Conservation (phyloP, 495 filamentous ascomycete genomes). For the Letharia lupina region DNA sequence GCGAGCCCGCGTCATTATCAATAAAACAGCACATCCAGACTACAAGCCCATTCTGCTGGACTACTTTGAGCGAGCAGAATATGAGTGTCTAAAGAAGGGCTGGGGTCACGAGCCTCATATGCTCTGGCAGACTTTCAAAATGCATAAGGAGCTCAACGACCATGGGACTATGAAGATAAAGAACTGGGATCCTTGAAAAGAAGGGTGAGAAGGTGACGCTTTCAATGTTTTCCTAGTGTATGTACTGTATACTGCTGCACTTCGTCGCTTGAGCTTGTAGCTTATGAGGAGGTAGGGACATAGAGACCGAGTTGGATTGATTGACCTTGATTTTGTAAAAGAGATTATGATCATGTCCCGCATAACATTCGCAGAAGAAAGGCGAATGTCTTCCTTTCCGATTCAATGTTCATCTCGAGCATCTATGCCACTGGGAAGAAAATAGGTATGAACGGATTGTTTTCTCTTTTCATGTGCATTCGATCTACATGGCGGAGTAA, state of each 20-base stretch:
- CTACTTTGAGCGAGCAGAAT: constrained; percentile 83
- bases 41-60: constrained; percentile 75
- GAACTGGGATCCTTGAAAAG: constrained; percentile 38
- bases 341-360: not conserved
- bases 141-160: constrained; percentile 74
- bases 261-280: not conserved
- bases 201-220: not conserved
- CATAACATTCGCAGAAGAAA: not conserved
- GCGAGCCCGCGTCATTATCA: constrained; percentile 76
- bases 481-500: not conserved
- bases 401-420: not conserved
- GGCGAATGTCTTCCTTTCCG: not conserved
- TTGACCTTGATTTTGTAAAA: not conserved
- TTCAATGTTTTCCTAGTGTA: not conserved
- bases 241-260: not conserved
- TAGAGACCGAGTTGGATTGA: not conserved
- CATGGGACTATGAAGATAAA: constrained; percentile 70
- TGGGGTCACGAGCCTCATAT: constrained; percentile 87
- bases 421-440: not conserved
- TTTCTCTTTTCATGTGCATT: not conserved
- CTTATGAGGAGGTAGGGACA: not conserved
- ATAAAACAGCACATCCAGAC: constrained; percentile 80
- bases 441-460: too few species aligned
- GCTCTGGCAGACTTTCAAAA: constrained; percentile 62
- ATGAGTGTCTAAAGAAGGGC: constrained; percentile 77